Base-by-base conservation (phyloP, 1,284 basidiomycete species). In the Fomes fomentarius region DNA sequence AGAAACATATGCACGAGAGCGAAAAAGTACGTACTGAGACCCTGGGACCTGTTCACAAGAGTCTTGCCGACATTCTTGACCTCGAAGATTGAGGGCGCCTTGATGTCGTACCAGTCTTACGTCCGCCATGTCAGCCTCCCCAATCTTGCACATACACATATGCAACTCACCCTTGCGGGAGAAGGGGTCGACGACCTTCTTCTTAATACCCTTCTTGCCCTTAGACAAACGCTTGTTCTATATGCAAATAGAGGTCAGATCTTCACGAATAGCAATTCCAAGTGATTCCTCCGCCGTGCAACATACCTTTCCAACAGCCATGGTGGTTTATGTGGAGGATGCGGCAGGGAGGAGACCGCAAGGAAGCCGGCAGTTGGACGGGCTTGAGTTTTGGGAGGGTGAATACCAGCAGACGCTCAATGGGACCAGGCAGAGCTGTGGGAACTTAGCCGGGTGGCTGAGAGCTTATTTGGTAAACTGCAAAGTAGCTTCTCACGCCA, bases 151-250 rank as follows among this genome's bases (percentile, higher is more conserved):
- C 3, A 25, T 8, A 17, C 11, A 31, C n/a, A 60, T 47, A 56
- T 21, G 21, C 40, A 21, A 63, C 76, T 47, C 62, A 89, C 94
- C 96, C 83, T 99, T 99, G 81, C 96, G 91, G 68, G 96, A 90
- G 92, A 99, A 98, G 67, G 97, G 95, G 85, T 99, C 97, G 67
- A 99, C 95, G 75, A 96, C 94, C 87, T 96, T 96, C 83, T 98
- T 97, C 89, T 96, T 97, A 83, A 97, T 89, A 75, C 96, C 95
- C 85, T 98, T 98, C 88, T 98, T 98, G 72, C 96, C 96, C 84
- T 99, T 99, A 54, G 94, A 96, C 70, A 98, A 89, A 76, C 96
- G 91, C 83, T 99, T 99, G 83, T 98, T 98, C 93, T 94, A 66
- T 14, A 57, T 46, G 21, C 26, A 24, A 19, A 52, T 24, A 42